Conservation (phyloP, 106 monocot genomes). For the Acorus gramineus region DNA sequence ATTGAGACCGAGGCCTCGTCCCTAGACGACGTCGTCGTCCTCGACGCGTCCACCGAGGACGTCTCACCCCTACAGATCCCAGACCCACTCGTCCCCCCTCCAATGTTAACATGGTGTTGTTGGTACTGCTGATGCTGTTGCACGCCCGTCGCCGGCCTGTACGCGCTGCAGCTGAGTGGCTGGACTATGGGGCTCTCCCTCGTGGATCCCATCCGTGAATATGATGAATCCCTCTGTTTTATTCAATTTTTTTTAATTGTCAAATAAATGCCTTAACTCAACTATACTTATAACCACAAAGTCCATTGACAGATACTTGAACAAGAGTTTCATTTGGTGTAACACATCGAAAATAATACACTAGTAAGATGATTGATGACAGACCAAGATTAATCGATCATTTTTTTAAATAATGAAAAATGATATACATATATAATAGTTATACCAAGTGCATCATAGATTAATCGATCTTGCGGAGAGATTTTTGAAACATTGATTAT, state of each 20-base stretch:
- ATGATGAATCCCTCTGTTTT: conserved; percentile 68
- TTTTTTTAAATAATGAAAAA: no score
- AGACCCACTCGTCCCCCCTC: background rate
- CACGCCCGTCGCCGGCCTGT: conserved; percentile 29
- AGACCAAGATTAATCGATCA: no score
- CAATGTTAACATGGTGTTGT: conserved; percentile 25
- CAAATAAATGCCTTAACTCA: no score
- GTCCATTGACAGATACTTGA: no score
- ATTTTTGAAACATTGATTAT: no score
- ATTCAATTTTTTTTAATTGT: background rate
- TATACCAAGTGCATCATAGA: no score
- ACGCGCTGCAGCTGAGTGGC: conserved; percentile 1
- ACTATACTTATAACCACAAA: no score
- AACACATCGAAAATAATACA: no score
- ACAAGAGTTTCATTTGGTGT: no score
- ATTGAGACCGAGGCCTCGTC: conserved; percentile 67
- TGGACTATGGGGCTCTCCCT: conserved; percentile 50
- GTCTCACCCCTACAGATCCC: conserved; percentile 14
- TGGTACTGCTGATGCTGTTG: conserved; percentile 59
- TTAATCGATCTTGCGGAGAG: no score
- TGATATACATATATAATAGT: no score
- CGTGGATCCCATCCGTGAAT: conserved; percentile 58
- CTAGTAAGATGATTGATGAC: no score
- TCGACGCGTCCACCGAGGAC: conserved; percentile 41
- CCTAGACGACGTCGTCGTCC: conserved; percentile 65